Evolutionary conservation across 176 grass and related monocot genomes (phyloP), one percentile per base, ranked within the genome.

Genomic region (Hordeum vulgare): DNA sequence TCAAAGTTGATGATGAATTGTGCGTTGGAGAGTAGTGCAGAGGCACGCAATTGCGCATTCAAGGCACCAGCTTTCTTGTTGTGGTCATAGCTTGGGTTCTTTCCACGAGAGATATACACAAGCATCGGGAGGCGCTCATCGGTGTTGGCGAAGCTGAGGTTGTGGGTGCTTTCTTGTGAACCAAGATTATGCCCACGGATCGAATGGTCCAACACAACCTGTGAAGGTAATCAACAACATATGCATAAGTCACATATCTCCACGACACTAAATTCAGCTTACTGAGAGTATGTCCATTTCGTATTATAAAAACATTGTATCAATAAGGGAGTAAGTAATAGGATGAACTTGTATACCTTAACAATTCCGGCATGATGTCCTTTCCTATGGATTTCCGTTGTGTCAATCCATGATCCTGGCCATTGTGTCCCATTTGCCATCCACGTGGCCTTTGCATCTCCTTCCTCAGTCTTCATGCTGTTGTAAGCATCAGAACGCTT

Each of bases 1-100:
- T 89, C 87, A 1, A 89, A 68, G 81, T 80, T 89, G 58, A 89
- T 80, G 34, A 74, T n/a, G 47, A 84, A 84, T 8, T 70, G 68
- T 0, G 81, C 68, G 6, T 89, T 89, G 21, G 87, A 49, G 4
- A 89, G 76, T 13, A 84, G 13, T 2, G 66, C 86, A 0, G 86
- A 88, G 7, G 31, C 10, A 1, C 66, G 74, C 5, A 84, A n/a
- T 36, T 79, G 75, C 5, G 81, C 66, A 36, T 88, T 88, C 81
- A 88, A 9, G 40, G 66, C 66, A 1, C 86, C 86, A 0, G 86
- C 86, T 59, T 89, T 89, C 76, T 89, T 84, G 7, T 80, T 74
- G 68, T 89, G 87, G 9, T 89, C 87, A 2, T 47, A 8, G 7
- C 67, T 1, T 4, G 81, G 76, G 68, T 2, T 34, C 45, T 88